phyloP scores from a whole-genome alignment of 768 basidiomycete genomes.

The Cystobasidium tubakii region DNA sequence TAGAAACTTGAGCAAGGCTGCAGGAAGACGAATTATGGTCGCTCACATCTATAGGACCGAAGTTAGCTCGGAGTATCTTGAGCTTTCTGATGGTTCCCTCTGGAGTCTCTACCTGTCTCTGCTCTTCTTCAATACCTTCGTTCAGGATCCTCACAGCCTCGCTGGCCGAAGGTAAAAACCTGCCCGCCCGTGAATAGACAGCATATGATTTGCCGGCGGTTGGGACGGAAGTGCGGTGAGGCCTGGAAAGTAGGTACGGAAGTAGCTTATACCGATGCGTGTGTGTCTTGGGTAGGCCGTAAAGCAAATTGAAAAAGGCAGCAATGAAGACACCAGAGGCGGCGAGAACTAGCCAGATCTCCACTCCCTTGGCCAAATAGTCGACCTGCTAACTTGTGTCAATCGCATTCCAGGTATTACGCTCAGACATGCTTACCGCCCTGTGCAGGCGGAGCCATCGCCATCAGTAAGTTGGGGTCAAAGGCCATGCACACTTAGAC shows the following conservation, averaged over 20 bases:
- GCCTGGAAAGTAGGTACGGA: background rate
- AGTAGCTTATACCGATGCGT: background rate
- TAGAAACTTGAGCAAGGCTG: background rate
- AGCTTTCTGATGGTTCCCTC: background rate
- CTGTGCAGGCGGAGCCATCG: background rate
- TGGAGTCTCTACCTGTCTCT: background rate
- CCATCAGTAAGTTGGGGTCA: background rate
- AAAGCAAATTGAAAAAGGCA: slow-evolving; percentile 17
- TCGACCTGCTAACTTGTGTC: background rate
- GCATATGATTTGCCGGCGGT: slow-evolving; percentile 12
- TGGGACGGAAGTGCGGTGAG: background rate
- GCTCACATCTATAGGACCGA: background rate
- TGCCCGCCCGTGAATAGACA: background rate
- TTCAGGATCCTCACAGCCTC: background rate
- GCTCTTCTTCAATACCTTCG: slow-evolving; percentile 7
- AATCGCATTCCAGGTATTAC: background rate
- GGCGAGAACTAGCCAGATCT: slow-evolving; percentile 17
- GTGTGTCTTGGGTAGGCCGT: slow-evolving; percentile 7
- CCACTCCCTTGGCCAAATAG: slow-evolving; percentile 5
- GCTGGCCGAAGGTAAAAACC: background rate
- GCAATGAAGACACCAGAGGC: background rate
- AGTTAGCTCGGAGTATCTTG: background rate
- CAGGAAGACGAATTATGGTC: background rate
- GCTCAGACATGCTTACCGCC: background rate
- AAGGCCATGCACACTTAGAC: background rate